Percentiles rank a stretch among this genome's conserved stretches.
These are phyloP conservation scores for Elongisporangium undulatum DNA, from an alignment of 352 stramenopile species.

Conservation along the genomic window DNA sequence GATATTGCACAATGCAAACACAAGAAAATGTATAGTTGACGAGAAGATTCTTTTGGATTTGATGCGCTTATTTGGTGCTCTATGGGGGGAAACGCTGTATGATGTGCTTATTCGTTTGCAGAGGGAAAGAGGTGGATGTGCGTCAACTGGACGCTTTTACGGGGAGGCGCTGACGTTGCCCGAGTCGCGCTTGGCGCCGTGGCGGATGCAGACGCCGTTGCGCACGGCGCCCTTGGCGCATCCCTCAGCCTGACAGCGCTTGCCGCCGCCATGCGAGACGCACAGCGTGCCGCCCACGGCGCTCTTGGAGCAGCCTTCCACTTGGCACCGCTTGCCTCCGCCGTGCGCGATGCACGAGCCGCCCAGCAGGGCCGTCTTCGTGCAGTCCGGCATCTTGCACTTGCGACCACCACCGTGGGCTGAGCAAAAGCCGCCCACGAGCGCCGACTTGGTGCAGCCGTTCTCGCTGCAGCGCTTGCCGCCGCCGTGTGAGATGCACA, in stretches of 20 bases:
- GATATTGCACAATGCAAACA: background rate
- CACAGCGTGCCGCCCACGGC: conserved; percentile 60
- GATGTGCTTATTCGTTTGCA: background rate
- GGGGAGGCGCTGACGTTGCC: conserved; percentile 5
- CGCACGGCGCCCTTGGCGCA: conserved; percentile 82
- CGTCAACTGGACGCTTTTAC: conserved; percentile 7
- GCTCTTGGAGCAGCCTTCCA: conserved; percentile 61
- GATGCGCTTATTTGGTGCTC: background rate
- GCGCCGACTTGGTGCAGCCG: conserved; percentile 75
- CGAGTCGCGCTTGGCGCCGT: conserved; percentile 65
- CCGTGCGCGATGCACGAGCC: conserved; percentile 80
- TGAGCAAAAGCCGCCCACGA: conserved; percentile 81
- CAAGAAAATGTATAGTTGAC: background rate
- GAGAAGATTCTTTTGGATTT: background rate
- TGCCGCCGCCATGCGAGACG: conserved; percentile 68
- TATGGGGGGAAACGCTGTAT: background rate
- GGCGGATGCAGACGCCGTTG: conserved; percentile 84
- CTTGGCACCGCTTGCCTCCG: conserved; percentile 74
- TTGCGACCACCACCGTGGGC: conserved; percentile 74
- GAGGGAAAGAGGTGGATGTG: background rate
- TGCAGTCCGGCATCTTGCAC: conserved; percentile 66
- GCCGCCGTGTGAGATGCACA: conserved; percentile 82
- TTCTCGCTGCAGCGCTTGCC: conserved; percentile 72
- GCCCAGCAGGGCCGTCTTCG: conserved; percentile 72
- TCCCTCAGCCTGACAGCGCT: conserved; percentile 66